These are phyloP conservation scores for Stenocarpella maydis DNA, from an alignment of 2,329 filamentous ascomycete species.

Conservation along the genomic window DNA sequence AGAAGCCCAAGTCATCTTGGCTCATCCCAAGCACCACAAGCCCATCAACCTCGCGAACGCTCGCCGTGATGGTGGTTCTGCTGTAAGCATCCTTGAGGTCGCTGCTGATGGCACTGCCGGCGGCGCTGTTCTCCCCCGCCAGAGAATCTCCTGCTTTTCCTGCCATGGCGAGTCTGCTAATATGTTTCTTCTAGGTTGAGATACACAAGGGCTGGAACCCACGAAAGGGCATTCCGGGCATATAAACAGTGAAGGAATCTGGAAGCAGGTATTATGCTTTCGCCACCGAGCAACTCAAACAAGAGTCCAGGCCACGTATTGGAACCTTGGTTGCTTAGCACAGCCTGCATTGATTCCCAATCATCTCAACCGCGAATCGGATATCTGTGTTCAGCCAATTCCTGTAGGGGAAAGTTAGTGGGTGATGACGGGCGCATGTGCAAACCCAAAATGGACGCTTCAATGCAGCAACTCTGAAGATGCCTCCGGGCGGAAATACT, in stretches of 20 bases:
- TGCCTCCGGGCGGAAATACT: not conserved
- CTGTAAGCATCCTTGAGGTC: not conserved
- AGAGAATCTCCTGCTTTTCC: not conserved
- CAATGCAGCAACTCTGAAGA: not conserved
- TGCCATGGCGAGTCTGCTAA: not conserved
- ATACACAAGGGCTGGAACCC: not conserved
- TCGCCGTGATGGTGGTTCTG: not conserved
- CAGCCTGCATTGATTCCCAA: not conserved
- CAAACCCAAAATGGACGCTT: conserved; percentile 7
- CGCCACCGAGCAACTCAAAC: not conserved
- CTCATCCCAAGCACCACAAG: conserved; percentile 14
- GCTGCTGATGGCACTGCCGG: no score
- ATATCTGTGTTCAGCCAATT: not conserved
- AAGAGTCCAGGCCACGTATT: not conserved
- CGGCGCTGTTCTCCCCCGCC: not conserved
- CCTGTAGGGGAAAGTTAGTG: not conserved
- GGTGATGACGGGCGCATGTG: conserved; percentile 13
- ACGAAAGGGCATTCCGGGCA: not conserved
- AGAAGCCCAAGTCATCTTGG: conserved; percentile 21
- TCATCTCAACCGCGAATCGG: not conserved
- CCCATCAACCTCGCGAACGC: conserved; percentile 23
- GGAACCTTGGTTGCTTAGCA: not conserved
- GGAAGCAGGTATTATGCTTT: not conserved
- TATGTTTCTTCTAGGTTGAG: not conserved
- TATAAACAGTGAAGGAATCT: not conserved